These are phyloP conservation scores for Exophiala calicioides DNA, from an alignment of 2,329 filamentous ascomycete species.

Conservation along the genomic window DNA sequence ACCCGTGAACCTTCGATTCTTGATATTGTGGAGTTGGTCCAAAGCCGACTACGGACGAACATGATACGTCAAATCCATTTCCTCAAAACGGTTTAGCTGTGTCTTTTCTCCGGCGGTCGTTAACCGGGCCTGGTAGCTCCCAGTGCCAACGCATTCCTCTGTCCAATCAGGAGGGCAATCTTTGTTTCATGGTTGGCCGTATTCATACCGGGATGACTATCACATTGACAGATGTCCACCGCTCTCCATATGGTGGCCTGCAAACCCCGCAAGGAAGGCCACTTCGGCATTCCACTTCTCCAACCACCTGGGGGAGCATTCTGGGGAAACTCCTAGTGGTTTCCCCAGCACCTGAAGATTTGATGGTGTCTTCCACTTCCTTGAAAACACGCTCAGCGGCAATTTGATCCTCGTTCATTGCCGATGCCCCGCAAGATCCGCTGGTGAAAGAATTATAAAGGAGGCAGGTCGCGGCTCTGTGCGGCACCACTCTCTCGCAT, in stretches of 20 bases:
- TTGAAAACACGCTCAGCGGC: conserved; percentile 2
- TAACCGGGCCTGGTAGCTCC: conserved; percentile 6
- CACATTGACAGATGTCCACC: background rate
- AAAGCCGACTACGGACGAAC: background rate
- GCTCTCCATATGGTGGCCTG: background rate
- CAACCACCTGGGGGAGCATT: conserved; percentile 12
- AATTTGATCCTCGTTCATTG: conserved; percentile 11
- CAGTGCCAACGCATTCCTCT: background rate
- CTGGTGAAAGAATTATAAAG: conserved; percentile 2
- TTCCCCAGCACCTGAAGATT: background rate
- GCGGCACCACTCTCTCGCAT: background rate
- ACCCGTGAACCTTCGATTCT: too few species aligned
- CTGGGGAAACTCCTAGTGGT: conserved; percentile 2
- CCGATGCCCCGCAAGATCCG: conserved; percentile 17
- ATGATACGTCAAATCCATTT: conserved; percentile 22
- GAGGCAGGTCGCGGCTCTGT: too few species aligned
- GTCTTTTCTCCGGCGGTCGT: conserved; percentile 7
- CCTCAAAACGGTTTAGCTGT: conserved; percentile 17
- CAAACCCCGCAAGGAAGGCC: background rate
- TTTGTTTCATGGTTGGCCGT: background rate
- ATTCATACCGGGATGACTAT: background rate
- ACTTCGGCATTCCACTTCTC: background rate
- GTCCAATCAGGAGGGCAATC: conserved; percentile 11
- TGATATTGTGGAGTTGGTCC: background rate
- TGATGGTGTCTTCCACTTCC: background rate